phyloP scores from a whole-genome alignment of 257 asterid species.

The Solanum chiquidenum region DNA sequence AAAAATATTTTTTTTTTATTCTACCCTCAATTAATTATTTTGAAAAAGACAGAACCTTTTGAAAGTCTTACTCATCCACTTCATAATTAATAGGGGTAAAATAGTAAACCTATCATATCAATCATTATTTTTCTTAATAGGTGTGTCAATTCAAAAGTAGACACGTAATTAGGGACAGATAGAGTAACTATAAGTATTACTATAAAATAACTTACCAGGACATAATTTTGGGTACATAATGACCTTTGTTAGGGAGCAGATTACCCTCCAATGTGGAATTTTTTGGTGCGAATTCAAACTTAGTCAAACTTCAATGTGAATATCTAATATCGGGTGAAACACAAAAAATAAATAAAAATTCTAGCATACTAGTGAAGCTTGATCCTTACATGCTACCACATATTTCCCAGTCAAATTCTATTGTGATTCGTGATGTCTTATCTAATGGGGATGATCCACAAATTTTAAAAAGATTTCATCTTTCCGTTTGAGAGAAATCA shows the following conservation, averaged over 20 bases:
- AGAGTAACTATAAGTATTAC: not conserved
- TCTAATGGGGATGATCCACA: no score
- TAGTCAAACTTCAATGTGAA: not conserved
- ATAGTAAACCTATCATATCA: no score
- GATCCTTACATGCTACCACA: not conserved
- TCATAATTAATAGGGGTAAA: no score
- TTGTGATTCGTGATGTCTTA: not conserved
- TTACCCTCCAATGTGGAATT: no score
- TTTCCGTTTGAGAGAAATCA: not conserved
- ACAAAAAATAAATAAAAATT: not conserved
- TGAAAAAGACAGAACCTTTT: no score
- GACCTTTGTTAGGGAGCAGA: not conserved
- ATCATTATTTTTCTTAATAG: no score
- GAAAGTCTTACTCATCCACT: no score
- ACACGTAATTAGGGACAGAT: not conserved
- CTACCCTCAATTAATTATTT: no score
- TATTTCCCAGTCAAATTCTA: not conserved
- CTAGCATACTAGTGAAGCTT: not conserved
- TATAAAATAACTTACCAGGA: not conserved
- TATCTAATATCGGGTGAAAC: not conserved
- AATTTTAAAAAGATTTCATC: no score
- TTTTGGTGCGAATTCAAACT: not conserved
- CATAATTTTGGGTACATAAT: not conserved
- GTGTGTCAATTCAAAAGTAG: not conserved
- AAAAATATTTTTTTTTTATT: no score